phyloP scores from a whole-genome alignment of 2,329 filamentous ascomycete species.

The Aureobasidium melanogenum region DNA sequence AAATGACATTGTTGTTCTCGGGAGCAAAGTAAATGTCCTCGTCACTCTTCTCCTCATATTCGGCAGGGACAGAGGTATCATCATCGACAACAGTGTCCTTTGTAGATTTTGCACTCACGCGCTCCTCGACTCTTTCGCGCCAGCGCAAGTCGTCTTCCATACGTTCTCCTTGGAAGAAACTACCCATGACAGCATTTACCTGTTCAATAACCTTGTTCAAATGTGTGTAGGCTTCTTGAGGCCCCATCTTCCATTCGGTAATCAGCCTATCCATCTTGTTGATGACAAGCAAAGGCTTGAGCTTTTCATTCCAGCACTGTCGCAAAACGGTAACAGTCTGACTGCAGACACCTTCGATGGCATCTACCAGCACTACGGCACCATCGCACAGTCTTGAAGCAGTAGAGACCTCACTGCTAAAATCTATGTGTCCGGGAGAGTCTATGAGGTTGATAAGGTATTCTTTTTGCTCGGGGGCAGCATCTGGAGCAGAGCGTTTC shows the following conservation, averaged over 20 bases:
- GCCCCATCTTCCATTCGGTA: slow-evolving; percentile 90
- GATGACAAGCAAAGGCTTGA: slow-evolving; percentile 89
- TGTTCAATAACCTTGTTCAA: slow-evolving; percentile 85
- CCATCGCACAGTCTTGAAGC: slow-evolving; percentile 91
- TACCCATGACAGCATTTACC: slow-evolving; percentile 93
- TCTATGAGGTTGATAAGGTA: slow-evolving; percentile 97
- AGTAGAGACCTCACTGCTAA: slow-evolving; percentile 95
- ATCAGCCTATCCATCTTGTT: slow-evolving; percentile 97
- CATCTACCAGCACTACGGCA: slow-evolving; percentile 87
- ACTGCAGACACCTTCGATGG: slow-evolving; percentile 95
- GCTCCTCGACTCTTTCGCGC: slow-evolving; percentile 86
- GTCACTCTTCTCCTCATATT: slow-evolving; percentile 85
- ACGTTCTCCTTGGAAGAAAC: slow-evolving; percentile 93
- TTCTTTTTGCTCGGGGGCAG: slow-evolving; percentile 58
- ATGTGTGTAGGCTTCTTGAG: slow-evolving; percentile 80
- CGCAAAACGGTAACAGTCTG: slow-evolving; percentile 95
- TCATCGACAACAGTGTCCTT: slow-evolving; percentile 42
- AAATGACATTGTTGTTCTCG: slow-evolving; percentile 98
- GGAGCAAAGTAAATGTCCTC: slow-evolving; percentile 97
- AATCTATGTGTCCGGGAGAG: slow-evolving; percentile 96
- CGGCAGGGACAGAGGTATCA: slow-evolving; percentile 45
- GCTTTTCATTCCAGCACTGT: slow-evolving; percentile 90
- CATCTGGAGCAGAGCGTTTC: slow-evolving; percentile 54
- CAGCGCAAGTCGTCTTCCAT: slow-evolving; percentile 98
- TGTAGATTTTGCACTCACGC: slow-evolving; percentile 60